Percentiles rank a stretch among this genome's conserved stretches.
These are phyloP conservation scores for Komagataella ulmi DNA, from an alignment of 805 yeast species.

Conservation along the genomic window DNA sequence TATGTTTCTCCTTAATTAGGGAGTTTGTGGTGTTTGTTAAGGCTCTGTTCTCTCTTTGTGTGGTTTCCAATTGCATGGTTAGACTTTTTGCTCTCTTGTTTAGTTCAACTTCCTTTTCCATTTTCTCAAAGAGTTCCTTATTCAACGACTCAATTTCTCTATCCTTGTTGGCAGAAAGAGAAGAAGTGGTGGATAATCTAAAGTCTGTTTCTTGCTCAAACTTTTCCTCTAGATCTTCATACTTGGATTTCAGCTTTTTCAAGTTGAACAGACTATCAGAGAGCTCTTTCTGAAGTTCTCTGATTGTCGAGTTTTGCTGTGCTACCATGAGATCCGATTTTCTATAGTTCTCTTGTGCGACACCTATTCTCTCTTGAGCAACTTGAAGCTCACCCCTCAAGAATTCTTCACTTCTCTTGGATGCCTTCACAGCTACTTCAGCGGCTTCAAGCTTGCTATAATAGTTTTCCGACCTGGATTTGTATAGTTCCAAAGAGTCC, in stretches of 20 bases:
- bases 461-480: constrained; percentile 62
- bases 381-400: constrained; percentile 41
- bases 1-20: constrained; percentile 26
- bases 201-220: constrained; percentile 28
- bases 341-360: constrained; percentile 38
- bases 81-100: constrained; percentile 51
- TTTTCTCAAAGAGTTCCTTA: constrained; percentile 35
- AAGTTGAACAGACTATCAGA: constrained; percentile 46
- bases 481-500: constrained; percentile 46
- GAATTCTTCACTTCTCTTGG: constrained; percentile 46
- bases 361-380: constrained; percentile 28
- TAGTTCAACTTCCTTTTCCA: constrained; percentile 53
- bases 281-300: constrained; percentile 38
- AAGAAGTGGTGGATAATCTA: constrained; percentile 17
- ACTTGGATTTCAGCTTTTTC: constrained; percentile 31
- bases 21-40: constrained; percentile 24
- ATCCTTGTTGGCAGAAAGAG: constrained; percentile 18
- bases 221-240: constrained; percentile 36
- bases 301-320: constrained; percentile 34
- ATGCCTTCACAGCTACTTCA: constrained; percentile 55
- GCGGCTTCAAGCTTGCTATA: constrained; percentile 63
- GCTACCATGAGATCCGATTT: constrained; percentile 39
- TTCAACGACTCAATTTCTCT: constrained; percentile 41
- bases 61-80: constrained; percentile 43
- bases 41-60: constrained; percentile 28